phyloP scores from a whole-genome alignment of 208 protist species.

The Wallacemonas sp. region DNA sequence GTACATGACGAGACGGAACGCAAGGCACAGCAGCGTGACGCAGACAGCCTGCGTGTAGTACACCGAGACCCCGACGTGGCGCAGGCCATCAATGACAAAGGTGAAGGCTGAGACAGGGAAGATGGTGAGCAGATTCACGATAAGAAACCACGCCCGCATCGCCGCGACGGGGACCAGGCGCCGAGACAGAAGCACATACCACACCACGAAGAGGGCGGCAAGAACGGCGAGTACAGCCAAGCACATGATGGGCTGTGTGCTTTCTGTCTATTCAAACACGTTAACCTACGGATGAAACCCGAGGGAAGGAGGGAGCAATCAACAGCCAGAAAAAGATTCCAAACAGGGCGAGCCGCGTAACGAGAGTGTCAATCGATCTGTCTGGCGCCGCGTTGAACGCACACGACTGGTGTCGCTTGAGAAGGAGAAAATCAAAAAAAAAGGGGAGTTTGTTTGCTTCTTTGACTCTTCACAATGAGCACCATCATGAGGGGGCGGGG shows the following conservation, averaged over 20 bases:
- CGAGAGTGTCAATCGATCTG: no score
- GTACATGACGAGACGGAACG: conserved; percentile 34
- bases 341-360: no score
- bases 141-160: conserved; percentile 48
- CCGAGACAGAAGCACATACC: conserved; percentile 29
- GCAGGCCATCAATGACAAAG: conserved; percentile 25
- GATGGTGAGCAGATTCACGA: conserved; percentile 26
- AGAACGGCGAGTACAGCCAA: background rate
- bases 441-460: no score
- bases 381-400: no score
- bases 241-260: background rate
- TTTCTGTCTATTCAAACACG: background rate
- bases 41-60: conserved; percentile 30
- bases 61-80: conserved; percentile 24
- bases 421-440: no score
- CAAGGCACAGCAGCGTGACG: conserved; percentile 25
- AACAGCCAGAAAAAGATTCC: no score
- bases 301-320: no score
- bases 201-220: conserved; percentile 17
- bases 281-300: background rate
- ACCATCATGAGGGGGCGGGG: no score
- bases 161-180: conserved; percentile 27
- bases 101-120: conserved; percentile 32
- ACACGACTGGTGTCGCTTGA: no score
- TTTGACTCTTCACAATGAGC: no score